Evolutionary conservation across 2,329 filamentous ascomycete genomes (phyloP), one percentile per base, ranked within the genome.

Genomic region (Diaporthe citri): DNA sequence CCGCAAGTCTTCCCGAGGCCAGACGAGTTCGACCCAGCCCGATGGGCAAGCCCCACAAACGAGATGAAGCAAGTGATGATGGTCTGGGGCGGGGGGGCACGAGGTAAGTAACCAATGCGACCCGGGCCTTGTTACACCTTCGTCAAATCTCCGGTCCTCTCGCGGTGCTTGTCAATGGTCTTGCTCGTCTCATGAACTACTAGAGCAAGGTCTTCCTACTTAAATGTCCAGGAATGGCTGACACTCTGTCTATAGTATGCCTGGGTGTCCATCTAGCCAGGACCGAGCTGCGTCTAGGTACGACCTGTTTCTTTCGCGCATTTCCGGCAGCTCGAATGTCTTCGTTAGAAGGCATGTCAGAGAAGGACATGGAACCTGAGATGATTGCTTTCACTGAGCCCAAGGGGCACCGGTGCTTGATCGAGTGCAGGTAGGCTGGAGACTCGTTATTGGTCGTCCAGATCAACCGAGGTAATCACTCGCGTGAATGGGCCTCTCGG

Each of bases 261-360:
- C 81, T 91, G 17, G 89, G 89, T 4, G 82, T 89, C 39, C 87
- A 90, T 74, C 84, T 91, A 10, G 89, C 89, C 0, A 83, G 84
- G 22, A 88, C 89, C 81, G 88, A 91, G 77, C 78, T 91, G 34
- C 83, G 88, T 9, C 83, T 89, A 52, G 87, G 84, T 0, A 82
- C 84, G 2, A 86, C 88, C 0, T 82, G 84, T 20, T 88, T 91
- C 80, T 89, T 90, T 79, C 78, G 75, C 13, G 70, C 77, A 9
- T 83, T 82, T 59, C 81, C 81, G 1, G 77, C 80, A 39, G 81
- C 80, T 17, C 77, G 51, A 36, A 75, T 81, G 20, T 82, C 81
- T 2, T 75, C 66, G 0, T 55, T 69, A 2, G 79, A 81, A 22
- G 81, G 80, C 48, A 81, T 83, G 79, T 76, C 70, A 7, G 81